Base-by-base conservation (phyloP, 805 yeast species). In the Cyberlindnera bimundalis region DNA sequence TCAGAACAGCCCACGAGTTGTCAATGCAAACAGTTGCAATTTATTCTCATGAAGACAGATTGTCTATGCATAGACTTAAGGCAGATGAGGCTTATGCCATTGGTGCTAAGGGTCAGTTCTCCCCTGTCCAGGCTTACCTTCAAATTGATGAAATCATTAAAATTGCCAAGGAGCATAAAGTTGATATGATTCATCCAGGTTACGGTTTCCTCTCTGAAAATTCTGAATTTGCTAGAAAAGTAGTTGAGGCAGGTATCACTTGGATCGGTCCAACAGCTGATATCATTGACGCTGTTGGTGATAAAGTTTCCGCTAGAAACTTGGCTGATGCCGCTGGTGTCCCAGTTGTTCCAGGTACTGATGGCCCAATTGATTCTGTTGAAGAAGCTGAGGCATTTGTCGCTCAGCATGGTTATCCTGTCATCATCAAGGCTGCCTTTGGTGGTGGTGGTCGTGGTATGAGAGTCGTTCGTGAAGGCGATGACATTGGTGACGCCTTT, bases 371-470 rank as follows among this genome's bases (percentile, higher is more conserved):
- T 61, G 90, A 81, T 43, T 58, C 74, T 20, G 81, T 81, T 18
- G 81, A 73, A 42, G 88, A 91, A 57, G 98, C 98, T 25, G 56
- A 68, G 50, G 81, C 63, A 8, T 91, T 91, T 60, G 97, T 90
- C 27, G 76, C 68, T 33, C 60, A 88, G 67, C 76, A 91, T 65
- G 99, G 99, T 24, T 90, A 65, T 68, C 99, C 99, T 8, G 98
- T 93, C 35, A 91, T 91, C 67, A 89, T 91, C 68, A 91, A 91
- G 69, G 99, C 99, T 34, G 99, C 99, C 28, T 93, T 85, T 60
- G 99, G 99, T 64, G 99, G 99, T 70, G 99, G 99, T 74, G 99
- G 99, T 61, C 81, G 98, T 70, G 99, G 99, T 77, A 93, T 91
- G 98, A 82, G 99, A 71, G 99, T 91, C 37, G 99, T 91, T 33